phyloP scores from a whole-genome alignment of 768 basidiomycete genomes.

The Phaeotremella skinneri region DNA sequence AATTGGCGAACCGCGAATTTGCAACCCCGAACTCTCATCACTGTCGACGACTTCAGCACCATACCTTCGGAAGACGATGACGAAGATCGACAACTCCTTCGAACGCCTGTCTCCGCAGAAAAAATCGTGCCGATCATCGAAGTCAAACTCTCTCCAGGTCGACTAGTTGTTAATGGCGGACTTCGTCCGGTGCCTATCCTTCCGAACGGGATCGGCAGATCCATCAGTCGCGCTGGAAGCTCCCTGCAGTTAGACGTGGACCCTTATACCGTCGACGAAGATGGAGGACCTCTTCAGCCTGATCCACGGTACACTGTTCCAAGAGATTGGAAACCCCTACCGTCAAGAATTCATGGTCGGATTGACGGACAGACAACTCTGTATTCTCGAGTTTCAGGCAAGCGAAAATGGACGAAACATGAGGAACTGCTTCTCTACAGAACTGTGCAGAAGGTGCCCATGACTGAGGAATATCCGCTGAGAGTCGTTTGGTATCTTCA shows the following conservation, averaged over 20 bases:
- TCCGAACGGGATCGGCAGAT: background rate
- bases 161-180: background rate
- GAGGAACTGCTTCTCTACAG: slow-evolving; percentile 42
- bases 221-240: background rate
- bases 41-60: background rate
- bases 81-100: slow-evolving; percentile 27
- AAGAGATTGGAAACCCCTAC: slow-evolving; percentile 4
- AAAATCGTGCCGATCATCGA: background rate
- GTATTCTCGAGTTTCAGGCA: slow-evolving; percentile 30
- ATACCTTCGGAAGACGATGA: slow-evolving; percentile 20
- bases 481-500: slow-evolving; percentile 33
- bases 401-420: slow-evolving; percentile 28
- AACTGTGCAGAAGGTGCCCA: slow-evolving; percentile 39
- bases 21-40: background rate
- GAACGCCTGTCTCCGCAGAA: background rate
- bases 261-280: slow-evolving; percentile 30
- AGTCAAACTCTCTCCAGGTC: background rate
- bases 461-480: slow-evolving; percentile 29
- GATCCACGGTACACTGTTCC: slow-evolving; percentile 23
- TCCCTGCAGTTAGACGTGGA: slow-evolving; percentile 7
- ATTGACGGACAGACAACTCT: slow-evolving; percentile 9
- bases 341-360: slow-evolving; percentile 25
- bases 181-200: background rate
- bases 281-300: slow-evolving; percentile 24
- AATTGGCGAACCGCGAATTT: background rate